phyloP scores from a whole-genome alignment of 345 rosid genomes.

The Euphorbia peplus region DNA sequence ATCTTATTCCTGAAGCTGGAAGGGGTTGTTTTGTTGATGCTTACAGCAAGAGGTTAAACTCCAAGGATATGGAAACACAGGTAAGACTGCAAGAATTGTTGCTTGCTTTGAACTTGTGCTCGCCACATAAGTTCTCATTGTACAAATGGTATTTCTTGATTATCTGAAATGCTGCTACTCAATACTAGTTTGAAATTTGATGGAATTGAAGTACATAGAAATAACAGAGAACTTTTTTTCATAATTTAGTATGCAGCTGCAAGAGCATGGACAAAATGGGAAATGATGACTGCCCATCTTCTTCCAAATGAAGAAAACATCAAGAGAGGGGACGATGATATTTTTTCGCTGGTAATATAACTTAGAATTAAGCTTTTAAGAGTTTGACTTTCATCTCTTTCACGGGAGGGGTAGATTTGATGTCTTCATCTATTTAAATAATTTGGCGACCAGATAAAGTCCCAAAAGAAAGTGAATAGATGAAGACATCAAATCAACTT shows the following conservation, averaged over 20 bases:
- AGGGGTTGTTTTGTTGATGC: conserved; percentile 66
- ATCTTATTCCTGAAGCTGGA: conserved; percentile 85
- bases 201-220: background rate
- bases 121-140: background rate
- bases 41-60: conserved; percentile 70
- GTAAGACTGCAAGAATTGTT: conserved; percentile 38
- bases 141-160: background rate
- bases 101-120: background rate
- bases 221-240: conserved; percentile 2
- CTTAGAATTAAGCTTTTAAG: background rate
- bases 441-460: too few species aligned
- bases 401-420: background rate
- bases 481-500: too few species aligned
- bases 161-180: background rate
- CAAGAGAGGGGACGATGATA: conserved; percentile 84
- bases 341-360: conserved; percentile 70
- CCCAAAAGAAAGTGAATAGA: too few species aligned
- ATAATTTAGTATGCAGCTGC: conserved; percentile 79
- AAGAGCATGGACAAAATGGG: conserved; percentile 97
- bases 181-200: background rate
- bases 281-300: conserved; percentile 95
- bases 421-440: background rate
- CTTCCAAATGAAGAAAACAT: conserved; percentile 69
- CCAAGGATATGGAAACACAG: conserved; percentile 76
- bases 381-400: background rate